Base-by-base conservation (phyloP, 306 rosid species). In the Prunus salicina region DNA sequence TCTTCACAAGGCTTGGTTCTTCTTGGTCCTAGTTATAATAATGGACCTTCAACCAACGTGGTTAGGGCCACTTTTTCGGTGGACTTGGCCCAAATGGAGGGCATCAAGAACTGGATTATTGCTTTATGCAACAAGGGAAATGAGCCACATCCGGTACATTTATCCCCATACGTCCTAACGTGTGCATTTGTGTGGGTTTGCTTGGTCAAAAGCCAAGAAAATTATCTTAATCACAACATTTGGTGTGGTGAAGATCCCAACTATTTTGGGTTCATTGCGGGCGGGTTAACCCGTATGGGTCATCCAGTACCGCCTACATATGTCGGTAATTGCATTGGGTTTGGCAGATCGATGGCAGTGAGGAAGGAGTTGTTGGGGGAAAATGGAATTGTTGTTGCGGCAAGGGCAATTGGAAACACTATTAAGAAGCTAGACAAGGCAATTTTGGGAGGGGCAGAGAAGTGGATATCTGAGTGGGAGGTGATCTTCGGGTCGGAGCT, bases 121-220 rank as follows among this genome's bases (percentile, higher is more conserved):
- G 50, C 13, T 43, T 19, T 7, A 28, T 83, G 87, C 78, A 68
- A 72, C 16, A 52, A 72, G 13, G 52, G 53, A 73, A 82, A 78
- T 22, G 58, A 32, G 45, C 2, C 86, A 32, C 63, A 19, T 5
- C 80, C 81, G 3, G 46, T 81, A 47, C 80, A 83, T 74, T 69
- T 85, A 13, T 85, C 89, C 11, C 38, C 89, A 11, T 89, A 79
- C 45, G 84, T 87, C 11, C 75, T 89, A 32, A 34, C 83, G 2
- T 80, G 91, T 78, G 83, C 91, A 6, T 83, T 77, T 49, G 0
- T 81, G 0, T 87, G 93, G 93, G 81, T 89, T 64, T 83, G 89
- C 71, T 69, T 85, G 57, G 18, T 77, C 2, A 83, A 85, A 71
- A 64, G 69, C 20, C 82, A 87, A 67, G 68, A 53, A 41, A 41